Base-by-base conservation (phyloP, 768 basidiomycete species). In the Psilocybe sp. region DNA sequence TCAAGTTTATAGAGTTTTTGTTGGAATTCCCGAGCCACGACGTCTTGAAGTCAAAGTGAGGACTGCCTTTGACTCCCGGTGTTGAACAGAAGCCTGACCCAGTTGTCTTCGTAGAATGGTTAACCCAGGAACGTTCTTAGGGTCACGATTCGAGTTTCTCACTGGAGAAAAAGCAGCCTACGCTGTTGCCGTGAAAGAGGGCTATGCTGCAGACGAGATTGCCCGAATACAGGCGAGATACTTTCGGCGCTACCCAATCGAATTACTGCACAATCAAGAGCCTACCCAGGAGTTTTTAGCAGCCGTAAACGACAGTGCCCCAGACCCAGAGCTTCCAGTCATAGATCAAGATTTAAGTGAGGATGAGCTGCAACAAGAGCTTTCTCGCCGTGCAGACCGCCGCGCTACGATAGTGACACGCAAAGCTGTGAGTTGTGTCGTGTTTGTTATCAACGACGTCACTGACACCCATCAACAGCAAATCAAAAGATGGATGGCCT, bases 401-500 rank as follows among this genome's bases (percentile, higher is more conserved):
- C 19, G 35, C 46, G 14, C 18, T 18, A 13, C 18, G n/a, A 20
- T 14, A 18, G 20, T 14, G n/a, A n/a, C n/a, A n/a, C 38, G 46
- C 0, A 55, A 52, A 31, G 42, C 20, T 2, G 50, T 52, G 19
- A 23, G 50, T 38, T 8, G 18, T 23, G 3, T 10, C 31, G 10
- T 38, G 13, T 47, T 43, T 43, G 16, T 23, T 38, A 15, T 19
- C 36, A 43, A 51, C 38, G 41, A 28, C 10, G 5, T 18, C 9
- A 8, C 11, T n/a, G 12, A 23, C 13, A 13, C 14, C 13, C 19
- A 11, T 46, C 45, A 28, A 20, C 42, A 60, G 59, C 56, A 60
- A 50, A 58, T 60, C 31, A 45, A 51, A 16, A 41, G 57, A 47
- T n/a, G n/a, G n/a, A 15, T 60, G 35, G 39, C 43, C 5, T 58